phyloP scores from a whole-genome alignment of 148 eudicot species.

The Euryodendron excelsum region DNA sequence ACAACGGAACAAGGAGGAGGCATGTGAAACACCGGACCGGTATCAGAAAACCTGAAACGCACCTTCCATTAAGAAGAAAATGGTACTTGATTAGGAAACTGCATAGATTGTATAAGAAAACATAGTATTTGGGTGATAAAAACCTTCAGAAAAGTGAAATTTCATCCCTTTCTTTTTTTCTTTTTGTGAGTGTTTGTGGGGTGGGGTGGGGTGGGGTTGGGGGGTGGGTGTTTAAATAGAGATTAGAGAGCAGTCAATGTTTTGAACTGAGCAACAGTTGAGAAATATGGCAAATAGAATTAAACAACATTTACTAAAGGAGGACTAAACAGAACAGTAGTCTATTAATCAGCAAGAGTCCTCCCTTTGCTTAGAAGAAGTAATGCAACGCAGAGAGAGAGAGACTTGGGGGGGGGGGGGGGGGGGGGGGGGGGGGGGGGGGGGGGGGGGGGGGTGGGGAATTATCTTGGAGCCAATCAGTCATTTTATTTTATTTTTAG shows the following conservation, averaged over 20 bases:
- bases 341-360: background rate
- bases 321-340: background rate
- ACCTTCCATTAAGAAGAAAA: conserved; percentile 47
- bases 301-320: background rate
- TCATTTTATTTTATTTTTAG: background rate
- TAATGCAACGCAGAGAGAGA: background rate
- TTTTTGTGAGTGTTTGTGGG: background rate
- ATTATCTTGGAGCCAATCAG: background rate
- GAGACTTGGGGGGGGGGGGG: too few relatives aligned
- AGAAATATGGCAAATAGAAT: background rate
- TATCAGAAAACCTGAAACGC: conserved; percentile 68
- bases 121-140: background rate
- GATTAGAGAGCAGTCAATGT: background rate
- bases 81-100: conserved; percentile 6
- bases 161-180: background rate
- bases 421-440: too few relatives aligned
- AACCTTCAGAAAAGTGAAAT: background rate
- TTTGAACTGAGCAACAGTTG: background rate
- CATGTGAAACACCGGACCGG: conserved; percentile 77
- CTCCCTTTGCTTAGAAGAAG: background rate
- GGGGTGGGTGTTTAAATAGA: background rate
- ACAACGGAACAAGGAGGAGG: conserved; percentile 92
- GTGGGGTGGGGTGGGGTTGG: too few relatives aligned
- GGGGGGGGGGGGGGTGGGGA: too few relatives aligned
- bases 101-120: background rate